Evolutionary conservation across 2,329 filamentous ascomycete genomes (phyloP).

Genomic region (Phialocephala sp.): DNA sequence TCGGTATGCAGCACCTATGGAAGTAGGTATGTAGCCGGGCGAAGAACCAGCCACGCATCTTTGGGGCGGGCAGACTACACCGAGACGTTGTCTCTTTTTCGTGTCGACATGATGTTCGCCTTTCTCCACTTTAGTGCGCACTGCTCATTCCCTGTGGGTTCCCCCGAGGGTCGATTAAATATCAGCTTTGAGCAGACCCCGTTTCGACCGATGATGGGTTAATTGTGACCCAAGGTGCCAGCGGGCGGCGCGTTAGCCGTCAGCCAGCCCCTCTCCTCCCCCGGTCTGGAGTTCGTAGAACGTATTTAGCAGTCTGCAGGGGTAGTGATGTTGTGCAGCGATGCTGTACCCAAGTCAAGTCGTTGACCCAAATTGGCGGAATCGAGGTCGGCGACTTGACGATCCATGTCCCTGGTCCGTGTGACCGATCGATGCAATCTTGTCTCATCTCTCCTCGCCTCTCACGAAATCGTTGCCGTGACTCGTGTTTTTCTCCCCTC

Average conservation of each 20-base stretch:
- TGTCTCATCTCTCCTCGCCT: background rate
- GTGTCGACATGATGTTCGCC: too few relatives aligned
- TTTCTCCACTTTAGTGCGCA: too few relatives aligned
- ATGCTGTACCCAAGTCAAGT: constrained; percentile 10
- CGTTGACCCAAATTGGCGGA: constrained; percentile 11
- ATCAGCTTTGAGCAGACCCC: too few relatives aligned
- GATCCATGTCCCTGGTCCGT: constrained; percentile 4
- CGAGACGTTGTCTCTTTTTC: too few relatives aligned
- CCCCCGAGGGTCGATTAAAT: too few relatives aligned
- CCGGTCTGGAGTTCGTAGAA: background rate
- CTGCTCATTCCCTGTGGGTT: too few relatives aligned
- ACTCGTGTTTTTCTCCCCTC: constrained; percentile 3
- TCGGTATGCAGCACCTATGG: background rate
- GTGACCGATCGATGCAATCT: background rate
- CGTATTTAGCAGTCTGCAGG: background rate
- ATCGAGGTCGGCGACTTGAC: constrained; percentile 10
- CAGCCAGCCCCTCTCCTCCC: too few relatives aligned
- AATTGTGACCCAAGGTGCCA: too few relatives aligned
- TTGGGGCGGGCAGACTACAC: background rate
- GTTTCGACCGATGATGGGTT: too few relatives aligned
- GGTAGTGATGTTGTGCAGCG: constrained; percentile 11
- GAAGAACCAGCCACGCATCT: too few relatives aligned
- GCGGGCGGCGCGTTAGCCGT: too few relatives aligned
- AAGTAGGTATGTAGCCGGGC: background rate
- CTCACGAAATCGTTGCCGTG: constrained; percentile 5